Conservation (phyloP, 2,329 filamentous ascomycete species). For the Colletotrichum brevisporum region DNA sequence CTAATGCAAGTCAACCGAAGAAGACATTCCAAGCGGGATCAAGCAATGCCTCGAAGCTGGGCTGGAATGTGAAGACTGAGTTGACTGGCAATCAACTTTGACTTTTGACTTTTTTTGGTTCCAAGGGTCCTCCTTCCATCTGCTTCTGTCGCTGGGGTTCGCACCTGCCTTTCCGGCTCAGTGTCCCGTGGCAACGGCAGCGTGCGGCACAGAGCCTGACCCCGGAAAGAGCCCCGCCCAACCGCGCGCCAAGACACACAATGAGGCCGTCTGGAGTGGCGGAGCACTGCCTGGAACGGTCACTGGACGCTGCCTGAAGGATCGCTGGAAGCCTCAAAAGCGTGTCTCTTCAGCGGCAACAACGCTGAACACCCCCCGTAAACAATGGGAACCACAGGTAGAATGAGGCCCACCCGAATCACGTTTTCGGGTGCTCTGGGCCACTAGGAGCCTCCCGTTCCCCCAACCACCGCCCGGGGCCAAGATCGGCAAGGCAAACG, state of each 20-base stretch:
- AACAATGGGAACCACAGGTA: slow-evolving; percentile 10
- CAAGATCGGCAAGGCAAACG: slow-evolving; percentile 29
- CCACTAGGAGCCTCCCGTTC: slow-evolving; percentile 10
- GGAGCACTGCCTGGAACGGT: slow-evolving; percentile 26
- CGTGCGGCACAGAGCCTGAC: slow-evolving; percentile 21
- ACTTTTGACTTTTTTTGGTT: background rate
- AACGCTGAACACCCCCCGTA: slow-evolving; percentile 6
- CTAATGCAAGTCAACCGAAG: background rate
- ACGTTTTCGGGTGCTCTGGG: slow-evolving; percentile 24
- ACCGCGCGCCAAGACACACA: slow-evolving; percentile 30
- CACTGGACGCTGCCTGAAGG: slow-evolving; percentile 20
- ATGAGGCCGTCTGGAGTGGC: slow-evolving; percentile 32
- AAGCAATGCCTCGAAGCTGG: slow-evolving; percentile 3
- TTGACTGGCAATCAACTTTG: background rate
- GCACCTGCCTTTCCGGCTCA: slow-evolving; percentile 12
- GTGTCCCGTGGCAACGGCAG: slow-evolving; percentile 25
- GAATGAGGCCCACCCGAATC: slow-evolving; percentile 33
- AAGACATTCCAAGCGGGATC: background rate
- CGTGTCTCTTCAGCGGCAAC: slow-evolving; percentile 5
- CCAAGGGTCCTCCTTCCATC: slow-evolving; percentile 1
- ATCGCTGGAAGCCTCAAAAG: slow-evolving; percentile 9
- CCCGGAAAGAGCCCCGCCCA: slow-evolving; percentile 30
- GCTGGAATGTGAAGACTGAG: background rate
- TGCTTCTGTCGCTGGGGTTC: background rate
- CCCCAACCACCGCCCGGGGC: slow-evolving; percentile 32